A percentile compares a stretch with the other conserved stretches of the same genome.
phyloP scores from a whole-genome alignment of 2,329 filamentous ascomycete species.

The Cordyceps fumosorosea region DNA sequence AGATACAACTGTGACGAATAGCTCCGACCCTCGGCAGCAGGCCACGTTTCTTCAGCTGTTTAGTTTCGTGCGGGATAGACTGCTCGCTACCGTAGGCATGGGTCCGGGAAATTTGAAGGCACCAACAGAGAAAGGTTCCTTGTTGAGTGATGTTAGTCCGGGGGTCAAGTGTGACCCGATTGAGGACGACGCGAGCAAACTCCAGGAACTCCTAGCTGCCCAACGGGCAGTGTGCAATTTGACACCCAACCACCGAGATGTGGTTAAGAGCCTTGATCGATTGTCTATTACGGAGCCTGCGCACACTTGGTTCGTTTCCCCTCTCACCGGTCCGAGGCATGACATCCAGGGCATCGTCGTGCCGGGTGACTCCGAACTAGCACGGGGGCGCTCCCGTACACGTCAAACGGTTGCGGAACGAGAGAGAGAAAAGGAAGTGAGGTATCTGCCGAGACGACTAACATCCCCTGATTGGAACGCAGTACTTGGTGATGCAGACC shows the following conservation, averaged over 20 bases:
- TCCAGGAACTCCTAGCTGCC: background rate
- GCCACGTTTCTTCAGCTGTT: constrained; percentile 25
- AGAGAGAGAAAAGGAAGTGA: background rate
- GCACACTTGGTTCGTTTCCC: background rate
- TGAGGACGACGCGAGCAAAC: background rate
- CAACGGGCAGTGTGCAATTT: background rate
- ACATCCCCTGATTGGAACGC: constrained; percentile 23
- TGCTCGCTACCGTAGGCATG: constrained; percentile 16
- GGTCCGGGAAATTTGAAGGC: background rate
- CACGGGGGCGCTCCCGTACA: background rate
- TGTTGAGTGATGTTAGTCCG: background rate
- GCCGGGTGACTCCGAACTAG: background rate
- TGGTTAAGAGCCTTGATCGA: background rate
- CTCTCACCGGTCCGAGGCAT: background rate
- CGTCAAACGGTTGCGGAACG: background rate
- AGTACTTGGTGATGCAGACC: constrained; percentile 19
- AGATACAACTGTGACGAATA: constrained; percentile 29
- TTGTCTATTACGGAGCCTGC: background rate
- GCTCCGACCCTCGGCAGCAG: constrained; percentile 33
- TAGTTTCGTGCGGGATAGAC: constrained; percentile 10
- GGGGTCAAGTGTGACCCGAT: background rate
- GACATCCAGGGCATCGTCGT: background rate
- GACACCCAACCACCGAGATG: background rate
- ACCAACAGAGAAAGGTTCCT: background rate
- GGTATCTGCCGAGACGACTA: background rate